These are phyloP conservation scores for Clavispora asparagi DNA, from an alignment of 805 yeast species.

Conservation along the genomic window DNA sequence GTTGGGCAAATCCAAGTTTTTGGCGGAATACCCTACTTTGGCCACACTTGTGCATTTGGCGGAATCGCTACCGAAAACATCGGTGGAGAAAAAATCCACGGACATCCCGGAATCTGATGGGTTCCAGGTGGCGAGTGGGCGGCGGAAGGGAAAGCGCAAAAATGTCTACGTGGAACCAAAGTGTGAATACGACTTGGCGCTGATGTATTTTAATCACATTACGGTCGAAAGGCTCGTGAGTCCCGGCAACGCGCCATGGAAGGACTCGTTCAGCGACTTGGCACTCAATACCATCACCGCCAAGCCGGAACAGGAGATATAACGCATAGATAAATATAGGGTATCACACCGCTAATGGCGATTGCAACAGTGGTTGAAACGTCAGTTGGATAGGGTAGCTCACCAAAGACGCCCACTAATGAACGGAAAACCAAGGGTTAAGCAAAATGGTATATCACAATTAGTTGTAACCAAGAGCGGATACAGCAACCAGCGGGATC, in stretches of 20 bases:
- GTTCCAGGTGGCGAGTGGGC: conserved; percentile 15
- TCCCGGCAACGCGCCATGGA: conserved; percentile 20
- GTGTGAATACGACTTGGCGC: conserved; percentile 25
- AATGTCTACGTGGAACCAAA: conserved; percentile 24
- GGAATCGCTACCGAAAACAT: background rate
- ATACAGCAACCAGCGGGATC: too few relatives aligned
- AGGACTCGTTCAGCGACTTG: conserved; percentile 15
- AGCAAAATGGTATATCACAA: too few relatives aligned
- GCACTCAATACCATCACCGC: conserved; percentile 9
- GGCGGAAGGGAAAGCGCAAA: conserved; percentile 16
- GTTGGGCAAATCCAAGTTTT: conserved; percentile 37
- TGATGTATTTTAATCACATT: conserved; percentile 26
- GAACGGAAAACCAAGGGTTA: too few relatives aligned
- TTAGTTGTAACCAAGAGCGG: too few relatives aligned
- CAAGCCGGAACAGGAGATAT: background rate
- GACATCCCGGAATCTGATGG: conserved; percentile 11
- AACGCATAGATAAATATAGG: background rate
- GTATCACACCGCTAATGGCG: background rate
- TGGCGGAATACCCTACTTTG: conserved; percentile 38
- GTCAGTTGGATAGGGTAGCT: too few relatives aligned
- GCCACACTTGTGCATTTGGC: conserved; percentile 32
- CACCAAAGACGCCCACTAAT: too few relatives aligned
- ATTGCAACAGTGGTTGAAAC: too few relatives aligned
- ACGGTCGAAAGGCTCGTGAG: conserved; percentile 15
- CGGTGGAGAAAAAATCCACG: background rate